Evolutionary conservation across 768 basidiomycete species (phyloP).

Genomic region (Suillus weaverae): DNA sequence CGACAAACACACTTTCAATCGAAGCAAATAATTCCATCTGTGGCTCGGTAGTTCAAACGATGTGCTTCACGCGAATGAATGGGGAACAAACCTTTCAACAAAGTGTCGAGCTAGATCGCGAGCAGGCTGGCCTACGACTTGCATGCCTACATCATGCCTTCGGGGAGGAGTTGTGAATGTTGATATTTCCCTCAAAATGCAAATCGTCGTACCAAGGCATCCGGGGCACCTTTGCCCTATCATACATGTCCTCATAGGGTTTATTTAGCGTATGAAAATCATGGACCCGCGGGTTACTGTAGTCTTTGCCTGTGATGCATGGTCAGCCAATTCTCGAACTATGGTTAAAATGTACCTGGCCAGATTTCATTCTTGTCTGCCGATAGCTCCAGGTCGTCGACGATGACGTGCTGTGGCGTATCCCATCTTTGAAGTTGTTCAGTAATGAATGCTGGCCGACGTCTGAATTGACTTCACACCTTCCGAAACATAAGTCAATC

Average conservation of each 20-base stretch:
- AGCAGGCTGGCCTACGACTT: constrained; percentile 95
- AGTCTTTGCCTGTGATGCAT: constrained; percentile 76
- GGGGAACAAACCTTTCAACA: constrained; percentile 66
- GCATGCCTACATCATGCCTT: constrained; percentile 97
- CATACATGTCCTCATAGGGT: constrained; percentile 94
- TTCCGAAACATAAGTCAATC: constrained; percentile 89
- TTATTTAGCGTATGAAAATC: constrained; percentile 89
- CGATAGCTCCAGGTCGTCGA: constrained; percentile 76
- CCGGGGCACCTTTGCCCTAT: constrained; percentile 81
- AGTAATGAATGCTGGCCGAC: not conserved
- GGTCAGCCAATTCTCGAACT: not conserved
- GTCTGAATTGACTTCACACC: constrained; percentile 38
- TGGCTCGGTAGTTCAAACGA: constrained; percentile 1
- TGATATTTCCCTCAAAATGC: not conserved
- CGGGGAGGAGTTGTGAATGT: not conserved
- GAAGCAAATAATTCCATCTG: constrained; percentile 92
- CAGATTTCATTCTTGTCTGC: constrained; percentile 72
- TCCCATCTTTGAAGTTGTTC: constrained; percentile 69
- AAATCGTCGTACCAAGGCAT: constrained; percentile 86
- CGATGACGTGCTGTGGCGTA: constrained; percentile 87
- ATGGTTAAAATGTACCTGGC: constrained; percentile 58
- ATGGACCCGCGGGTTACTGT: constrained; percentile 82
- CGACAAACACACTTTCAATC: constrained; percentile 71
- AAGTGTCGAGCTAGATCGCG: constrained; percentile 95
- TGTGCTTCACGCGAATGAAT: constrained; percentile 7